These are phyloP conservation scores for Cucurbita ficifolia DNA, from an alignment of 306 rosid species.

Conservation along the genomic window DNA sequence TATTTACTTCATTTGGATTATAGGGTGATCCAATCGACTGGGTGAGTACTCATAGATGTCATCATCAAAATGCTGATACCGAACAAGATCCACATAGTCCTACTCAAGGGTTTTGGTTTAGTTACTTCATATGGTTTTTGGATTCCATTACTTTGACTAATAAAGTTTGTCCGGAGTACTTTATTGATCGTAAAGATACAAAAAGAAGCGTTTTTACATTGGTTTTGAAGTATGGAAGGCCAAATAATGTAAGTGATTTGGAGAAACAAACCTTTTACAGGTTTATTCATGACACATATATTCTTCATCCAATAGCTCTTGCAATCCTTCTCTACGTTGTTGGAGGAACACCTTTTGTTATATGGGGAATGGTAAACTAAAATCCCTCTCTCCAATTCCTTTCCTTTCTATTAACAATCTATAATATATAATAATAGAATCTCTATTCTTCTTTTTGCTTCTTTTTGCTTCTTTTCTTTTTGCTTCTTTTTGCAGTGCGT, in stretches of 20 bases:
- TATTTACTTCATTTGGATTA: too few species aligned
- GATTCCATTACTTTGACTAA: neutral
- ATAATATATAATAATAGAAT: too few species aligned
- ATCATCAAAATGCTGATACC: neutral
- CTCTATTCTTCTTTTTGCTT: too few species aligned
- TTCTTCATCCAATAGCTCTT: neutral
- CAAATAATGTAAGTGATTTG: neutral
- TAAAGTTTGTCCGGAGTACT: neutral
- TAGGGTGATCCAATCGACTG: neutral
- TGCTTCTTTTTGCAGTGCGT: neutral
- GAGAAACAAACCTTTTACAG: neutral
- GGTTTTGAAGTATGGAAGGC: neutral
- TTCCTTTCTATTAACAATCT: too few species aligned
- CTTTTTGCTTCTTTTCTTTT: too few species aligned
- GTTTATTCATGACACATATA: neutral
- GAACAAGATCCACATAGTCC: neutral
- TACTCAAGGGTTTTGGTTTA: neutral
- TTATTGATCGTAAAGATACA: neutral
- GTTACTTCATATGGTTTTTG: neutral
- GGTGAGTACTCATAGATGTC: neutral
- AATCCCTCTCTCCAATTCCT: neutral
- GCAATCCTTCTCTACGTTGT: neutral
- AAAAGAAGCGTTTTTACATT: neutral
- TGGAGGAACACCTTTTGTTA: neutral
- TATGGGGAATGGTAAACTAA: neutral